Base-by-base conservation (phyloP, 1,139 yeast genomes). In the Meyerozyma guilliermondii region DNA sequence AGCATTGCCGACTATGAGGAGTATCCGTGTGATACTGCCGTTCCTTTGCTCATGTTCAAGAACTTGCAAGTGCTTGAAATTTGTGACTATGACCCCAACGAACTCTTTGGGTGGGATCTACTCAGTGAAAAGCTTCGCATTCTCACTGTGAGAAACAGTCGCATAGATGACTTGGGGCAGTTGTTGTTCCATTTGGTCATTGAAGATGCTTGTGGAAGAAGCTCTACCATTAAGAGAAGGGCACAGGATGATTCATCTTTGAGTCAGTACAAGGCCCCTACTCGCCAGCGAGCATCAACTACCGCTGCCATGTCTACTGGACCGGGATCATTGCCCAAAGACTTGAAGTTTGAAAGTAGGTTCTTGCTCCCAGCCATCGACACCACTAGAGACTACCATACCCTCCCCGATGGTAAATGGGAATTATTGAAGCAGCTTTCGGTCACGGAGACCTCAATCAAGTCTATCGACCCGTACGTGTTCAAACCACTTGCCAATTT, bases 11-110 rank as follows among this genome's bases (percentile, higher is more conserved):
- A 82, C 2, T 82, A 80, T 55, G 87, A 81, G 55, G 87, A 81
- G 55, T 81, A 77, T 52, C 87, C 87, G 1, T 81, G 83, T 55
- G 87, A 81, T 53, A 80, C 87, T 2, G 74, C 84, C 2, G 82
- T 83, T 6, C 87, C 87, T 1, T 56, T 82, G 13, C 65, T 64
- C 40, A 71, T 79, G 62, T 81, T 81, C 56, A 80, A 79, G 49
- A 82, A 80, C 54, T 59, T 81, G 37, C 80, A 81, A 44, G 84
- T 80, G 18, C 63, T 81, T 41, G 87, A 81, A 54, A 59, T 82
- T 4, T 63, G 69, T 34, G 83, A 80, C 46, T 68, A 80, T 49
- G 85, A 80, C 46, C 83, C 85, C 14, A 78, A 80, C 49, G 85
- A 80, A 49, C 66, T 81, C 10, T 81, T 68, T 58, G 87, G 87